Evolutionary conservation across 257 asterid species (phyloP), one percentile per base, ranked within the genome.

Genomic region (Linaria vulgaris): DNA sequence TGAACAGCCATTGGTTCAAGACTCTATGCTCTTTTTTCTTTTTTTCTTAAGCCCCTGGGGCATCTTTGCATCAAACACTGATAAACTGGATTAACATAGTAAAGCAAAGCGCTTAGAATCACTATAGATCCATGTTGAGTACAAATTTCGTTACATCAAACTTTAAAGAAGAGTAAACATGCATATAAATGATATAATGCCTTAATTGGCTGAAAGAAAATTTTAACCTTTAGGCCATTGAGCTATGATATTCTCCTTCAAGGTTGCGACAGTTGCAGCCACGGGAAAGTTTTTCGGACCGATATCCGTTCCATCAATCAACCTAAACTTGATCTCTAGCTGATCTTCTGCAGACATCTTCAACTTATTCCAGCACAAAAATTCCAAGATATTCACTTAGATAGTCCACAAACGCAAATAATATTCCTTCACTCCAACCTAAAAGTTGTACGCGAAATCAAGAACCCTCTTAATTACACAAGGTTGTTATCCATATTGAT

Each of bases 151-250:
- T 4, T 31, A 17, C 48, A 66, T 49, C 52, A 24, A n/a, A 7
- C 14, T 55, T 7, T 37, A 4, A 59, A 46, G 63, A 9, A 21
- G 62, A 34, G 9, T 12, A 47, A 48, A 31, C 17, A 37, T 59
- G 16, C 34, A 31, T 6, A 39, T 34, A 66, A 12, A 46, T 8
- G 55, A 37, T 3, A 34, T 41, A 55, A 41, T 3, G 34, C 9
- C 41, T 34, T 34, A 3, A 34, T 34, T 34, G 55, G 57, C 21
- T 12, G 24, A 57, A 56, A 55, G 66, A 71, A 50, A 46, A 24
- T 56, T 70, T 77, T 57, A 73, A 88, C 97, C 97, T 85, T 85
- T 84, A 64, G 97, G 97, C 97, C 96, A 88, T 54, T 82, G 94
- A 75, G 96, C 82, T 61, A 88, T 79, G 64, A 91, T 76, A 71